Evolutionary conservation across 202 grass and related monocot genomes (phyloP).

Genomic region (Hordeum pubiflorum): DNA sequence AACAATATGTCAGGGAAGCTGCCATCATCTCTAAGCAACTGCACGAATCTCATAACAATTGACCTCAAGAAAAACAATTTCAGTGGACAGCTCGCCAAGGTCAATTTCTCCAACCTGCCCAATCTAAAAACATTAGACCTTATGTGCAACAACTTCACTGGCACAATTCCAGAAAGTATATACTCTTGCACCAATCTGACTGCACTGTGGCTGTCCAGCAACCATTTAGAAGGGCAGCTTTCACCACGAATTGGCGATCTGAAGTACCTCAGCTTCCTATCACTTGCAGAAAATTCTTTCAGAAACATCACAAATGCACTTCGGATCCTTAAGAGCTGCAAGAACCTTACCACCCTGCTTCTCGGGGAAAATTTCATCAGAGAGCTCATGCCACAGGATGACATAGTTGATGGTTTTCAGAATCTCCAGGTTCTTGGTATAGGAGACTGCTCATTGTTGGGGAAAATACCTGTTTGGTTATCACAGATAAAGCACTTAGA

Average conservation of each 20-base stretch:
- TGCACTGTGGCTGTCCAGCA: constrained; percentile 16
- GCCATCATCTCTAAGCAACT: background rate
- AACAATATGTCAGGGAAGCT: constrained; percentile 16
- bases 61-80: constrained; percentile 30
- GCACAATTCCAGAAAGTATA: constrained; percentile 33
- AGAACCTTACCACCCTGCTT: constrained; percentile 15
- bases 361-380: background rate
- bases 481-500: constrained; percentile 21
- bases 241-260: constrained; percentile 17
- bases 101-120: constrained; percentile 39
- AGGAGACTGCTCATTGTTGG: constrained; percentile 8
- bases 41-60: constrained; percentile 8
- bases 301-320: constrained; percentile 27
- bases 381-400: constrained; percentile 24
- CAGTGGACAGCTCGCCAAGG: constrained; percentile 16
- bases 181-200: constrained; percentile 36
- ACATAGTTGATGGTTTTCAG: constrained; percentile 29
- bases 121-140: constrained; percentile 31
- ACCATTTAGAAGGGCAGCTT: constrained; percentile 27
- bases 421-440: constrained; percentile 34
- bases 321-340: constrained; percentile 19
- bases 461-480: constrained; percentile 46
- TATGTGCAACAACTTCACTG: constrained; percentile 20
- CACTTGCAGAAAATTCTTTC: background rate
- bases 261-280: constrained; percentile 24